Evolutionary conservation across 1,284 basidiomycete species (phyloP), one percentile per base, ranked within the genome.

Genomic region (Puccinia coronata): DNA sequence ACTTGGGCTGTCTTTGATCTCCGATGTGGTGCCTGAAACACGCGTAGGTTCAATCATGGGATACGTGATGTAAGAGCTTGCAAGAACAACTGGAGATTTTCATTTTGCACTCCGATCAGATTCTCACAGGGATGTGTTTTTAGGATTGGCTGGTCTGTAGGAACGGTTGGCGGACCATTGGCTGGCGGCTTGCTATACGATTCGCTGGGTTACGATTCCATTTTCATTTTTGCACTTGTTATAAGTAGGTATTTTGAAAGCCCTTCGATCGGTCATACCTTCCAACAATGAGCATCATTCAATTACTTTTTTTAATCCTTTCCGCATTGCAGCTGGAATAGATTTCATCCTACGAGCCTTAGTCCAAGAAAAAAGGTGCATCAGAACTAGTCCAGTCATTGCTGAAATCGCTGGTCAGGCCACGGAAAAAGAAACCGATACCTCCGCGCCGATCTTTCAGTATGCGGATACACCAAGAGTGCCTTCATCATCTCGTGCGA

Each of bases 101-200:
- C 20, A 11, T 57, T n/a, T 31, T 31, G 28, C 16, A 16, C 11
- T 11, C 59, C 31, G 16, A 28, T 61, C 57, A 47, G 36, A n/a
- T 63, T 63, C 28, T 9, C 8, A 20, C 51, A 16, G 14, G n/a
- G n/a, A n/a, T 8, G 36, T 12, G 12, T 28, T 57, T 43, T 12
- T n/a, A 80, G 78, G 65, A 61, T 80, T 51, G 78, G 78, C n/a
- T 80, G 78, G 78, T 70, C 67, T 1, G 47, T 80, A 39, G 78
- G 78, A 28, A 47, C 49, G 1, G 69, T 80, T 36, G 41, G 53
- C 16, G 78, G 78, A 9, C 78, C 78, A 23, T 43, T 80, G 41
- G 55, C 63, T 20, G 78, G 78, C 5, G 78, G 78, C 2, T 28
- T 72, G 43, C 25, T 80, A 20, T 80, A 80, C 67, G 67, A 71